A percentile compares a stretch with the other conserved stretches of the same genome.
These are phyloP conservation scores for Penicillium atrosanguineum DNA, from an alignment of 495 filamentous ascomycete genomes.

Conservation along the genomic window DNA sequence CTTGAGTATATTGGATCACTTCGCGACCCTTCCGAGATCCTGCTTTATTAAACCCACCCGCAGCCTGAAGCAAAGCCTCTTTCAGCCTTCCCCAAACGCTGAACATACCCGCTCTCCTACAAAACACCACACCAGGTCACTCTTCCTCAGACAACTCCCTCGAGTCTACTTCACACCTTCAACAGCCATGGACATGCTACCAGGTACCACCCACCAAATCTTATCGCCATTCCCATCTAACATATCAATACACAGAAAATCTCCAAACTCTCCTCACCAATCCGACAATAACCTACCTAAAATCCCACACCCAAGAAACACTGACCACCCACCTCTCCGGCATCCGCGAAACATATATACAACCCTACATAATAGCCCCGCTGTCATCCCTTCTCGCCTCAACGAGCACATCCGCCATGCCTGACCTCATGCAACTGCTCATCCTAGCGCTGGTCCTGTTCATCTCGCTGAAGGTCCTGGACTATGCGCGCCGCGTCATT, in stretches of 20 bases:
- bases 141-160: neutral
- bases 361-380: constrained; percentile 40
- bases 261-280: constrained; percentile 31
- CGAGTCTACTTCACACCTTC: neutral
- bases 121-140: neutral
- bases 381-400: constrained; percentile 49
- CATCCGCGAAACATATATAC: constrained; percentile 38
- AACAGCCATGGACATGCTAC: neutral
- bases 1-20: neutral
- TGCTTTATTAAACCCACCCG: neutral
- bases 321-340: constrained; percentile 30
- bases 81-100: neutral
- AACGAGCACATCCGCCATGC: constrained; percentile 45
- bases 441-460: constrained; percentile 55
- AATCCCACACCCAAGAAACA: constrained; percentile 15
- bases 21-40: neutral
- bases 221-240: neutral
- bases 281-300: constrained; percentile 19
- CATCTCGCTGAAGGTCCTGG: constrained; percentile 63
- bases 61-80: neutral
- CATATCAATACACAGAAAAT: constrained; percentile 10
- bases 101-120: constrained; percentile 13
- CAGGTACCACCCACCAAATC: neutral
- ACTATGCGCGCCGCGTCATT: constrained; percentile 63
- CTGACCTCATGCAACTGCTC: constrained; percentile 60